Base-by-base conservation (phyloP, 352 stramenopile species). In the Globisporangium acanthophoron region DNA sequence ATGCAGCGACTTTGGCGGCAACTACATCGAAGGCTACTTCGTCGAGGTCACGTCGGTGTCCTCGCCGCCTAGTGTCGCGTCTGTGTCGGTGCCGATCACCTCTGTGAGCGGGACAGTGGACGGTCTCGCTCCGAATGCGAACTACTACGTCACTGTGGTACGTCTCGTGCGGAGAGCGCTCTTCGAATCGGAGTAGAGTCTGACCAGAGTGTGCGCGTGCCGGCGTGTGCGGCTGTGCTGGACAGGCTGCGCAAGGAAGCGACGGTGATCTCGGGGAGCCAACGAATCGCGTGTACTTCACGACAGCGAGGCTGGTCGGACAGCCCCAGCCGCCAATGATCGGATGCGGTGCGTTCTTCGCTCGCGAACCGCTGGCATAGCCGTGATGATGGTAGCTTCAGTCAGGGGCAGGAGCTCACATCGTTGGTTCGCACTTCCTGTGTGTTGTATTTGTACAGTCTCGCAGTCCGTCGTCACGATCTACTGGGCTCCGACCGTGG, bases 61-160 rank as follows among this genome's bases (percentile, higher is more conserved):
- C 68, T n/a, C 21, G 18, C 0, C 16, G 31, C 5, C 56, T 20
- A 11, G 53, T 45, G 44, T 54, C 8, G 39, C 51, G 13, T 59
- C 55, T 1, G 18, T 11, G 5, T 66, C 6, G 7, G 57, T 78
- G 13, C 52, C 58, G 3, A 44, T 76, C 13, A 35, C 53, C 9
- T 21, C 65, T 13, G 20, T 66, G 3, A 70, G 59, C n/a, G 48
- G 56, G 0, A 76, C 66, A 2, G 61, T 82, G 1, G 9, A n/a
- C 0, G 54, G 58, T 1, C 60, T 88, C 2, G 53, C 20, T 1
- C 62, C 72, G 1, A 41, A 56, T 16, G 62, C 56, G 9, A 49
- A 72, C 11, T 88, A 88, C 59, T 69, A 65, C 18, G 69, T 54
- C 4, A 85, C 61, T 1, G 64, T 88, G 52, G 78, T 87, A 74